These are phyloP conservation scores for Malus asiatica DNA, from an alignment of 306 rosid species.

Conservation along the genomic window DNA sequence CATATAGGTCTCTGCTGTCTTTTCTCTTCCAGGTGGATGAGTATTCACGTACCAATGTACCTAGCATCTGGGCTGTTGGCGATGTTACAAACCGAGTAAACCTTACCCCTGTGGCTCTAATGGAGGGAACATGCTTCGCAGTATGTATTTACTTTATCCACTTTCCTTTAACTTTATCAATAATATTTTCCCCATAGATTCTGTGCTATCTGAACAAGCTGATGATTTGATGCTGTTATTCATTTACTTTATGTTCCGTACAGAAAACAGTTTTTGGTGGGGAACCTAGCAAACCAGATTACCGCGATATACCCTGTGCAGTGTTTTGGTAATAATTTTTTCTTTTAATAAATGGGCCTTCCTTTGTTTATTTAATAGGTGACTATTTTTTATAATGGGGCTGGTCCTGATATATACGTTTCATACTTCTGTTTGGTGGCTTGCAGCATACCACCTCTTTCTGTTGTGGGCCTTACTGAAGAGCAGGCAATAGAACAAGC, in stretches of 20 bases:
- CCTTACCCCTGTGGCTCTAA: slow-evolving; percentile 92
- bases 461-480: slow-evolving; percentile 89
- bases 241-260: slow-evolving; percentile 17
- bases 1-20: background rate
- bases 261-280: slow-evolving; percentile 91
- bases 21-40: slow-evolving; percentile 63
- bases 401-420: background rate
- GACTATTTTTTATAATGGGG: background rate
- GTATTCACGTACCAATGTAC: slow-evolving; percentile 59
- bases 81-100: slow-evolving; percentile 85
- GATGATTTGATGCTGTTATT: background rate
- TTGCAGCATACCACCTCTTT: slow-evolving; percentile 94
- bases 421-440: slow-evolving; percentile 2
- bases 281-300: slow-evolving; percentile 61
- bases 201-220: background rate
- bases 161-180: background rate
- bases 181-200: background rate
- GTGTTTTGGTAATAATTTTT: slow-evolving; percentile 39
- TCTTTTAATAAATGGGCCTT: background rate
- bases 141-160: slow-evolving; percentile 40
- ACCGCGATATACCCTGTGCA: slow-evolving; percentile 43
- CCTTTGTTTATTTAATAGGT: background rate
- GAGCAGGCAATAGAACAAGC: slow-evolving; percentile 77
- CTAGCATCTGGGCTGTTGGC: slow-evolving; percentile 95
- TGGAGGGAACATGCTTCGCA: slow-evolving; percentile 83